Percentiles rank a stretch among this genome's conserved stretches.
Conservation (phyloP, 805 yeast genomes). For the Sugiyamaella smithiae region DNA sequence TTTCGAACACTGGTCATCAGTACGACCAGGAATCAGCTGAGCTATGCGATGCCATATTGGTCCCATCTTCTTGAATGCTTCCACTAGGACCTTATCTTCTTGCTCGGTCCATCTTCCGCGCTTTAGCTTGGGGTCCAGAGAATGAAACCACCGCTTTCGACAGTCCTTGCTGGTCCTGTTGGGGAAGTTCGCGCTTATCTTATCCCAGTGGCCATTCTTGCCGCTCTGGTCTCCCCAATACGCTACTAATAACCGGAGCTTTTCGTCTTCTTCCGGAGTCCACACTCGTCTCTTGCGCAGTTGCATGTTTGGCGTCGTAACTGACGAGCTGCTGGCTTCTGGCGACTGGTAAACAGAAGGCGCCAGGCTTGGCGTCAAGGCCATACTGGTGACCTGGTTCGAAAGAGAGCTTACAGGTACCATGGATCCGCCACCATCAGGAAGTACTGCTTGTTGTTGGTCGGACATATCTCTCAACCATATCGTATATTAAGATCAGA, state of each 20-base stretch:
- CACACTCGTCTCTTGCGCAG: conserved; percentile 42
- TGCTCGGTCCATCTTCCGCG: conserved; percentile 85
- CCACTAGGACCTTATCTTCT: conserved; percentile 66
- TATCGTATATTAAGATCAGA: too few relatives aligned
- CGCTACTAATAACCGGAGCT: conserved; percentile 42
- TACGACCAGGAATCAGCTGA: conserved; percentile 71
- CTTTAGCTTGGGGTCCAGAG: conserved; percentile 75
- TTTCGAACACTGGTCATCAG: conserved; percentile 94
- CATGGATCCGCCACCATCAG: neutral
- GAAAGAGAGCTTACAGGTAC: neutral
- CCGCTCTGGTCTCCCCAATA: conserved; percentile 47
- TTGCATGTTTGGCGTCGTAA: neutral
- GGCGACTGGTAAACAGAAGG: neutral
- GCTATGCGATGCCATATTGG: conserved; percentile 86
- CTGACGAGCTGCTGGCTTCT: conserved; percentile 1
- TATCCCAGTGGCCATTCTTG: conserved; percentile 42
- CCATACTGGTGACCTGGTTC: neutral
- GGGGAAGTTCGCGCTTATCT: conserved; percentile 35
- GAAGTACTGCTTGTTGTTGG: too few relatives aligned
- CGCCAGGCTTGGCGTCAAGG: neutral
- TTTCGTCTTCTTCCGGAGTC: conserved; percentile 71
- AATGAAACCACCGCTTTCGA: conserved; percentile 81
- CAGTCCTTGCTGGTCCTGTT: conserved; percentile 74
- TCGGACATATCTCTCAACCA: too few relatives aligned
- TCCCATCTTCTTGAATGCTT: conserved; percentile 67